These are phyloP conservation scores for Setomelanomma holmii DNA, from an alignment of 2,329 filamentous ascomycete species.

Conservation along the genomic window DNA sequence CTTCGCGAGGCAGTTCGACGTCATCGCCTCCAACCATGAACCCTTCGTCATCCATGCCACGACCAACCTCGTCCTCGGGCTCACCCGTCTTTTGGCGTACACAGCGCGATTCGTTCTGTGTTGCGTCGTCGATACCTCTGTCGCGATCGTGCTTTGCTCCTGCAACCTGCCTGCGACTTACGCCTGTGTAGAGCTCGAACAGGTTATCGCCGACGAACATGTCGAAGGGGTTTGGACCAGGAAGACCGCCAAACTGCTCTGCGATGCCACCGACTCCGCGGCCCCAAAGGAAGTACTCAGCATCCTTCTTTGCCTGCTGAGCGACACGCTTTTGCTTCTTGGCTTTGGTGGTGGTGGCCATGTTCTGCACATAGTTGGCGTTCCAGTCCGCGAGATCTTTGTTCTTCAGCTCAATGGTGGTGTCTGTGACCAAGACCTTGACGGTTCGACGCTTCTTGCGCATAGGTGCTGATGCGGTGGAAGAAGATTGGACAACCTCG, in stretches of 20 bases:
- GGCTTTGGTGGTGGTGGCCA: conserved; percentile 56
- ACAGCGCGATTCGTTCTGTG: conserved; percentile 40
- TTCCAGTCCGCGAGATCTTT: conserved; percentile 65
- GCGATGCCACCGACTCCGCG: conserved; percentile 62
- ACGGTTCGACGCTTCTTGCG: conserved; percentile 45
- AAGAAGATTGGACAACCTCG: conserved; percentile 44
- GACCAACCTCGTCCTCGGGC: conserved; percentile 43
- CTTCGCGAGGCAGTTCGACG: conserved; percentile 75
- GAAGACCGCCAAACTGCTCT: conserved; percentile 22
- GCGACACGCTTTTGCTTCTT: conserved; percentile 54
- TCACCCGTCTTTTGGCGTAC: conserved; percentile 42
- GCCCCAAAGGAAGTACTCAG: conserved; percentile 66
- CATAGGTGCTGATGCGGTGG: conserved; percentile 49
- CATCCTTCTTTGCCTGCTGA: conserved; percentile 67
- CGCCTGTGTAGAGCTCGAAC: conserved; percentile 56
- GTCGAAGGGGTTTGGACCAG: conserved; percentile 58
- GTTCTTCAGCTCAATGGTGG: conserved; percentile 61
- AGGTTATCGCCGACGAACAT: conserved; percentile 66
- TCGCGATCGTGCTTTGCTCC: conserved; percentile 45
- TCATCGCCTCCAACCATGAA: conserved; percentile 49
- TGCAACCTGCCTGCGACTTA: conserved; percentile 30
- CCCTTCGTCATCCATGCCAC: conserved; percentile 45
- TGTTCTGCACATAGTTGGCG: conserved; percentile 66
- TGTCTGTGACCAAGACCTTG: conserved; percentile 58
- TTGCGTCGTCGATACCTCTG: conserved; percentile 43